Evolutionary conservation across 257 asterid species (phyloP), one percentile per base, ranked within the genome.

Genomic region (Gentiana macrophylla): DNA sequence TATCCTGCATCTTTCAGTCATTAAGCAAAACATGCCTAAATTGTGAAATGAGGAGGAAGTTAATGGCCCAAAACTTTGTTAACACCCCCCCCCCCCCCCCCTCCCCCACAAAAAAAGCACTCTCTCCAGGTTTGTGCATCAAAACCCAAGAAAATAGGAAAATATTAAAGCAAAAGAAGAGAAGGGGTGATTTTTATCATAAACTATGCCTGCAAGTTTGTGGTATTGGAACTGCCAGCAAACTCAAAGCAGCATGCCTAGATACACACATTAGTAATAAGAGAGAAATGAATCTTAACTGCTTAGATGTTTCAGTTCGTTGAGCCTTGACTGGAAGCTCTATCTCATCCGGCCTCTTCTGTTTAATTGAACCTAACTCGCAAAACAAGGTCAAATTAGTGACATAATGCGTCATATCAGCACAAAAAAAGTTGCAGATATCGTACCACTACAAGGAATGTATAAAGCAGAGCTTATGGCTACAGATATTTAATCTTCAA

Each of bases 281-380:
- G 32, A 61, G 49, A 62, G 60, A 69, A 47, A 51, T 35, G 50
- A 50, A 32, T 62, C 97, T 83, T 74, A 80, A 88, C 97, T 86
- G 99, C 77, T 76, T 83, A 52, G 78, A 77, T 62, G 80, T 59
- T 62, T 92, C 97, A 37, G 70, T 74, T 70, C 97, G 85, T 49
- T 84, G 78, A 33, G 75, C 85, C 72, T 92, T 92, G 56, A 64
- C 75, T 3, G 94, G 77, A 55, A 66, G 77, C 70, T 83, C 95
- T 67, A 61, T 74, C 64, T 88, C 97, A 67, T 61, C 74, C 64
- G 97, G 84, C 66, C 94, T 81, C 86, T 80, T 88, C 66, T 87
- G 96, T 65, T 92, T 92, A 71, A 92, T 80, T 56, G 97, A 81
- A 57, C 89, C 97, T 92, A 68, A 60, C 57, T 49, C 55, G 58